Conservation (phyloP, 495 filamentous ascomycete species). For the Hyaloscypha variabilis region DNA sequence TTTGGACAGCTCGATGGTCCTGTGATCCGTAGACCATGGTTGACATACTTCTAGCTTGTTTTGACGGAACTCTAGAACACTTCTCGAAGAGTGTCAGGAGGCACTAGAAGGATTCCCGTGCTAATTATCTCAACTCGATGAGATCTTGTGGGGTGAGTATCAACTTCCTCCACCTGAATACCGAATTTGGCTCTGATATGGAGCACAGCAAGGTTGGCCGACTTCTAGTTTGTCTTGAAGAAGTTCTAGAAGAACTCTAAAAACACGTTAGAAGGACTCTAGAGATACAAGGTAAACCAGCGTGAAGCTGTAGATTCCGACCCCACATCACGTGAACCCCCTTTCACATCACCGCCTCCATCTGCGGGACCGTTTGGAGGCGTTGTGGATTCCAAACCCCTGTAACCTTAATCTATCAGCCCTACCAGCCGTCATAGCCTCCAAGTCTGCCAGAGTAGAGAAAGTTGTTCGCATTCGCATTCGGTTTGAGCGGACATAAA, state of each 20-base stretch:
- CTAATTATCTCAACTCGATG: too few species aligned
- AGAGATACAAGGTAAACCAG: too few species aligned
- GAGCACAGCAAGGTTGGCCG: too few species aligned
- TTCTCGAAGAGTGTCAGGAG: not conserved
- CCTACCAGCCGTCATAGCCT: not conserved
- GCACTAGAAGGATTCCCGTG: not conserved
- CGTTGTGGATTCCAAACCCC: too few species aligned
- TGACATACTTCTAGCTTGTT: not conserved
- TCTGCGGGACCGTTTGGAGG: not conserved
- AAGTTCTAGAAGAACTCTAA: too few species aligned
- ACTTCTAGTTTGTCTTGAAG: too few species aligned
- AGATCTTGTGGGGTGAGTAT: too few species aligned
- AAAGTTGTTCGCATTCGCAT: not conserved
- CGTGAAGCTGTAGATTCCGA: not conserved
- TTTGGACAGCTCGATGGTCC: not conserved
- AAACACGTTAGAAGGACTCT: too few species aligned
- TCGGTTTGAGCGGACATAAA: not conserved
- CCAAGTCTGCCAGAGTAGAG: not conserved
- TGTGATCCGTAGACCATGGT: not conserved
- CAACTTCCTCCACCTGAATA: too few species aligned
- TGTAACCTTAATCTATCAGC: not conserved
- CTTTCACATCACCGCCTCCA: not conserved
- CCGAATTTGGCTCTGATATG: too few species aligned
- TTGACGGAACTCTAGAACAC: not conserved
- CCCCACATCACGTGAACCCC: not conserved